Conservation (phyloP, 805 yeast species). For the Zygoascus flipseniorum region DNA sequence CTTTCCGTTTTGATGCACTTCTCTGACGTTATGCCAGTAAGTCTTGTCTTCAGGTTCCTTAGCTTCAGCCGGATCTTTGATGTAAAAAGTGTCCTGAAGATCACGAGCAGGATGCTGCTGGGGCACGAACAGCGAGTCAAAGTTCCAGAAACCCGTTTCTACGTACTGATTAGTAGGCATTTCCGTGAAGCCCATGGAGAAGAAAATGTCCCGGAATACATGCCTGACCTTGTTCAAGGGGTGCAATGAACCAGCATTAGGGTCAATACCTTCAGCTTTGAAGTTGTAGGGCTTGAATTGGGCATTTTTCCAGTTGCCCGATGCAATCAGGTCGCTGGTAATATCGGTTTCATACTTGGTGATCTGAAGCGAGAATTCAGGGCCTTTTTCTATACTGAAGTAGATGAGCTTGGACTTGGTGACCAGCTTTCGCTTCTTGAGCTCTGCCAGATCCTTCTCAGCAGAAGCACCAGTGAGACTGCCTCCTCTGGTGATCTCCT, state of each 20-base stretch:
- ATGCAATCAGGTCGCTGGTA: slow-evolving; percentile 83
- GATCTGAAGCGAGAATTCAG: slow-evolving; percentile 74
- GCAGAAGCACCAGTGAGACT: slow-evolving; percentile 34
- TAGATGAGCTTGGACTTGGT: slow-evolving; percentile 63
- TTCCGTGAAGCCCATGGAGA: slow-evolving; percentile 96
- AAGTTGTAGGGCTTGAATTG: slow-evolving; percentile 93
- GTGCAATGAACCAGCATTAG: slow-evolving; percentile 88
- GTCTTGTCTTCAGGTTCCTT: slow-evolving; percentile 72
- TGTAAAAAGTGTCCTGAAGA: slow-evolving; percentile 94
- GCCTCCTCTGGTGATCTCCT: slow-evolving; percentile 48
- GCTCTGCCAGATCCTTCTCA: slow-evolving; percentile 64
- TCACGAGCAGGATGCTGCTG: slow-evolving; percentile 99
- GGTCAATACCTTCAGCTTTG: slow-evolving; percentile 84
- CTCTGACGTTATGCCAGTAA: slow-evolving; percentile 69
- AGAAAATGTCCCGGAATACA: slow-evolving; percentile 96
- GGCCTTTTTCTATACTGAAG: slow-evolving; percentile 69
- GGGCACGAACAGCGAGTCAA: slow-evolving; percentile 92
- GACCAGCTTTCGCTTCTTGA: slow-evolving; percentile 89
- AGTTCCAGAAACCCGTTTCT: slow-evolving; percentile 98
- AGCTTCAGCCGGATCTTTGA: slow-evolving; percentile 84
- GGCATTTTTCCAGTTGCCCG: slow-evolving; percentile 74
- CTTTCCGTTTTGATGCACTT: slow-evolving; percentile 83
- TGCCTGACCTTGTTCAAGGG: slow-evolving; percentile 95
- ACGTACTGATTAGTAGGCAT: slow-evolving; percentile 99
- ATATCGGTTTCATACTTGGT: slow-evolving; percentile 84